These are phyloP conservation scores for Mrakiaceae sp. DNA, from an alignment of 1,284 basidiomycete genomes.

Conservation along the genomic window DNA sequence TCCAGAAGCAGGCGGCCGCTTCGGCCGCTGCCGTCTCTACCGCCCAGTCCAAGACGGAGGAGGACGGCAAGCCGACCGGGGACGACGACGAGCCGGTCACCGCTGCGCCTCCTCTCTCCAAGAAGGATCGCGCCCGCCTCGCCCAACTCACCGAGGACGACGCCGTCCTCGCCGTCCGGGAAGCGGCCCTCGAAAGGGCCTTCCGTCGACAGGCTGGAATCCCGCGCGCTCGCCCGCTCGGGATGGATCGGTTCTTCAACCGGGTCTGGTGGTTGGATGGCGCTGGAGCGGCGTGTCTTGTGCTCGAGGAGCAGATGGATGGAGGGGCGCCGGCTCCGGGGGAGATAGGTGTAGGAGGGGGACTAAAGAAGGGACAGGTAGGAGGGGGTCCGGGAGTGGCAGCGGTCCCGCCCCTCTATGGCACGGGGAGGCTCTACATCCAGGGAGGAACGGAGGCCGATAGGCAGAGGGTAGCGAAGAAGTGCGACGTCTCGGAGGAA, in stretches of 20 bases:
- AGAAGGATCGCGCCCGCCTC: not conserved
- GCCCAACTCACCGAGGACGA: constrained; percentile 66
- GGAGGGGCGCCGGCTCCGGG: too few relatives aligned
- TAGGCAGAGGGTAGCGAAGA: constrained; percentile 48
- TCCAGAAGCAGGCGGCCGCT: too few relatives aligned
- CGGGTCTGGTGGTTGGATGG: constrained; percentile 99
- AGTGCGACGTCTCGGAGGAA: constrained; percentile 42
- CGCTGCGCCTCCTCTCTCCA: too few relatives aligned
- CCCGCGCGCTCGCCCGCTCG: constrained; percentile 53
- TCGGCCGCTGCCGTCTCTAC: too few relatives aligned
- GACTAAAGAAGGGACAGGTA: too few relatives aligned
- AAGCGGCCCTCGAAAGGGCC: constrained; percentile 83
- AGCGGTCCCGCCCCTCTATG: constrained; percentile 41
- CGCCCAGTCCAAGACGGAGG: too few relatives aligned
- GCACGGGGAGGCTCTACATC: constrained; percentile 43
- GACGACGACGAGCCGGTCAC: too few relatives aligned
- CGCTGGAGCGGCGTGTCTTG: constrained; percentile 66
- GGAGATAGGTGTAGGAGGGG: too few relatives aligned
- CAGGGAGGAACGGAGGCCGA: constrained; percentile 62
- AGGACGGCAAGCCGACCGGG: too few relatives aligned
- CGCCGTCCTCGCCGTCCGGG: constrained; percentile 58
- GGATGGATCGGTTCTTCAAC: constrained; percentile 86
- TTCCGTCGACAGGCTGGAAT: constrained; percentile 76
- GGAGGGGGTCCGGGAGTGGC: too few relatives aligned
- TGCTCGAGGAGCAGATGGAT: constrained; percentile 39